These are phyloP conservation scores for Ulota crispa DNA, from an alignment of 225 moss, liverwort and hornwort genomes.

Conservation along the genomic window DNA sequence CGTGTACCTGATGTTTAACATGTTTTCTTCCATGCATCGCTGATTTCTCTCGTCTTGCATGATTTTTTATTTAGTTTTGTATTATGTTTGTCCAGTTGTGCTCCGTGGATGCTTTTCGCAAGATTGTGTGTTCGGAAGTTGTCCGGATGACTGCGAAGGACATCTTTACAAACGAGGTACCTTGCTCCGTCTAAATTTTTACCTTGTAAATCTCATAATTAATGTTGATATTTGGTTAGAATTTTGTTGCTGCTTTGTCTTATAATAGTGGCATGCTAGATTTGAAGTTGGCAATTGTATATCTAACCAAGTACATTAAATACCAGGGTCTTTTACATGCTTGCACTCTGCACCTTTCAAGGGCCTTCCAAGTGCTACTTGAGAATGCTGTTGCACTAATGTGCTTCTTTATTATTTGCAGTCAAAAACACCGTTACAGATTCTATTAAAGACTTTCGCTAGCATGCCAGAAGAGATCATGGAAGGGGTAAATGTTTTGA, in stretches of 20 bases:
- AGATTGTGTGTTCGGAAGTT: constrained; percentile 71
- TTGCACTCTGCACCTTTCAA: constrained; percentile 1
- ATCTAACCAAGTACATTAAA: neutral
- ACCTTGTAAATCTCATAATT: constrained; percentile 11
- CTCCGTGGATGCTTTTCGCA: constrained; percentile 77
- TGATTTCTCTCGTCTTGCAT: constrained; percentile 1
- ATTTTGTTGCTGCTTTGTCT: constrained; percentile 6
- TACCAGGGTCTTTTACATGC: neutral
- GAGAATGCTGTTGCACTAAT: constrained; percentile 13
- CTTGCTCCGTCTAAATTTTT: neutral
- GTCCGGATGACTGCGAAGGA: constrained; percentile 29
- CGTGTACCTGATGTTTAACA: neutral
- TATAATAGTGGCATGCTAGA: constrained; percentile 1
- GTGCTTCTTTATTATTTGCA: constrained; percentile 31
- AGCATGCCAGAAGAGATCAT: constrained; percentile 85
- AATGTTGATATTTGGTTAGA: neutral
- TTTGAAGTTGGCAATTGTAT: neutral
- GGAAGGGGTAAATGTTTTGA: constrained; percentile 77
- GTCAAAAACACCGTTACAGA: constrained; percentile 57
- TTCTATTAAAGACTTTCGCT: constrained; percentile 65
- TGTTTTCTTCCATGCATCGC: neutral
- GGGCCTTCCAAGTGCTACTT: neutral
- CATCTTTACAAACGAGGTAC: constrained; percentile 39
- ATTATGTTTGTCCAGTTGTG: constrained; percentile 54
- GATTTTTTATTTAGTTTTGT: too few species aligned